Evolutionary conservation across 345 rosid genomes (phyloP).

Genomic region (Eucalyptus marginata): DNA sequence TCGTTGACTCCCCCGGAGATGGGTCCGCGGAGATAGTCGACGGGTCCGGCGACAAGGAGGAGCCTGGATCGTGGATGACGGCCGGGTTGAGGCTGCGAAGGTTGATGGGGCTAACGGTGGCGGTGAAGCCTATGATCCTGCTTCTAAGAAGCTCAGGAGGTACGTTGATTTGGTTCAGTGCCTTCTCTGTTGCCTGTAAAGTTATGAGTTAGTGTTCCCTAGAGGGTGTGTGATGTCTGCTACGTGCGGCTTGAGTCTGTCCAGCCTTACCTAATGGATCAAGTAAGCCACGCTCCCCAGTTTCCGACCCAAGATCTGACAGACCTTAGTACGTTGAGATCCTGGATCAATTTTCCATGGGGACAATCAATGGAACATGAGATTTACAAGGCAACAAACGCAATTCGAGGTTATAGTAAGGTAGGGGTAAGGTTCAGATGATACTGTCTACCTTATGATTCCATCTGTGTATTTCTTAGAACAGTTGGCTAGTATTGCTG

Average conservation of each 20-base stretch:
- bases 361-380: constrained; percentile 88
- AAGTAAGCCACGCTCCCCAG: constrained; percentile 90
- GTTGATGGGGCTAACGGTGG: no score
- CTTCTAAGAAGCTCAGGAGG: no score
- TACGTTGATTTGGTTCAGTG: no score
- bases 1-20: no score
- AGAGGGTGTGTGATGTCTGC: constrained; percentile 94
- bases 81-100: no score
- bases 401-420: constrained; percentile 62
- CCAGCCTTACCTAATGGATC: constrained; percentile 86
- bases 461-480: background rate
- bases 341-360: constrained; percentile 99
- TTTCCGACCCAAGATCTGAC: constrained; percentile 78
- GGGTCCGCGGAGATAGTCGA: no score
- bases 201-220: constrained; percentile 60
- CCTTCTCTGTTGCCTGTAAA: constrained; percentile 69
- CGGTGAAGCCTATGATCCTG: no score
- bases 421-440: constrained; percentile 12
- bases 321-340: constrained; percentile 93
- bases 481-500: background rate
- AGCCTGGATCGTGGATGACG: no score
- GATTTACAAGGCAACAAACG: constrained; percentile 86
- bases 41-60: no score
- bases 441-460: background rate
- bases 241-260: constrained; percentile 75